A percentile compares a stretch with the other conserved stretches of the same genome.
Evolutionary conservation across 1,284 basidiomycete species (phyloP).

Genomic region (Chalciporus sp.): DNA sequence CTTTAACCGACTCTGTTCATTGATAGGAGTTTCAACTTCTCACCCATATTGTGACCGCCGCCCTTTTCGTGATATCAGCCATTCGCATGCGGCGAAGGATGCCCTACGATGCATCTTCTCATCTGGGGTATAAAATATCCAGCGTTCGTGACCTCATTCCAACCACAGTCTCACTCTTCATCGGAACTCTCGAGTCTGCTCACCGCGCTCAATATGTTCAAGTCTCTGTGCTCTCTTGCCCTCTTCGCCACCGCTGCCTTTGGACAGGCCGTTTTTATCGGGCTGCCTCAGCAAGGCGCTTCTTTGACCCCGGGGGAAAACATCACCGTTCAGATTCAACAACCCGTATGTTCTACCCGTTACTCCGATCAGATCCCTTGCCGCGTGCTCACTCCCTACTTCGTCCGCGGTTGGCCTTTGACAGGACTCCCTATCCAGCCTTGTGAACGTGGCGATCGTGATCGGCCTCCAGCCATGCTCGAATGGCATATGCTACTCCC

Average conservation of each 20-base stretch:
- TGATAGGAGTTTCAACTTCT: no score
- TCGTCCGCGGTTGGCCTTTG: neutral
- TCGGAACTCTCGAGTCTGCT: neutral
- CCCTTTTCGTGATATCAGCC: no score
- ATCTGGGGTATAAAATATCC: conserved; percentile 19
- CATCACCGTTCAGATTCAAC: conserved; percentile 27
- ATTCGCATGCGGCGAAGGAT: conserved; percentile 6
- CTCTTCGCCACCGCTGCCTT: conserved; percentile 18
- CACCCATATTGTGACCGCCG: no score
- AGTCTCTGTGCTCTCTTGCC: conserved; percentile 6
- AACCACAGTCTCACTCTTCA: neutral
- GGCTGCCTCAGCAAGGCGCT: conserved; percentile 19
- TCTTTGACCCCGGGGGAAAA: conserved; percentile 12
- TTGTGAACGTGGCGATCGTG: conserved; percentile 31
- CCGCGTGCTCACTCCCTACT: neutral
- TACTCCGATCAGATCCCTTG: neutral
- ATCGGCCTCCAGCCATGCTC: conserved; percentile 33
- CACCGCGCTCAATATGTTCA: conserved; percentile 13
- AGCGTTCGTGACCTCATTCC: neutral
- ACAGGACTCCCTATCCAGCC: conserved; percentile 27
- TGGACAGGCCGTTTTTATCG: conserved; percentile 23
- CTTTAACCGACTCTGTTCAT: no score
- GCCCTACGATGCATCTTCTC: no score
- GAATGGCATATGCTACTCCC: conserved; percentile 12
- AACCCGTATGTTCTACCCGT: conserved; percentile 20